Base-by-base conservation (phyloP, 23 red algal genomes). In the Cyanidioschyzon merolae region DNA sequence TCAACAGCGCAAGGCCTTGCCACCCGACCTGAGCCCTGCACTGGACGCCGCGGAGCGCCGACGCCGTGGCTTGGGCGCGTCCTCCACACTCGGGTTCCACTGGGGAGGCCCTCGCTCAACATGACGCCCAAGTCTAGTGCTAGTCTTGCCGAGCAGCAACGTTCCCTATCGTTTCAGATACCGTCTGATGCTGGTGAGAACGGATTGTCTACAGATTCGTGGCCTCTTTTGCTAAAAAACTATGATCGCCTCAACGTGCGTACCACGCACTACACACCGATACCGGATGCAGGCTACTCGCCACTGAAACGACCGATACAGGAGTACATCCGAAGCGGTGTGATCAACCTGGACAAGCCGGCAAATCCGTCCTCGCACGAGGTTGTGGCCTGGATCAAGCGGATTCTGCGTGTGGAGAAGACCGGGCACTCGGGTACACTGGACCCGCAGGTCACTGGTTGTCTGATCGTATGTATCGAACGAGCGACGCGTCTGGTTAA, bases 341-440 rank as follows among this genome's bases (percentile, higher is more conserved):
- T 97, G 34, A 97, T 97, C 78, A 91, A 90, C 77, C 80, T 97
- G 21, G 93, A 97, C 80, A 97, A 97, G 78, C 93, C 93, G 0
- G 84, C 83, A 1, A 97, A 97, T 41, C 93, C 93, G 32, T 90
- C 88, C 25, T 91, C 88, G 1, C 93, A 97, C 75, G 93, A 97
- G 63, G 93, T 97, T n/a, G 93, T 97, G 0, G 88, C 93, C 2
- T 97, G 93, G 93, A 86, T 97, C 59, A 97, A 97, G 68, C 74
- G 81, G 34, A 97, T 97, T n/a, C 82, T 97, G 26, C 80, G 83
- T 17, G 87, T 90, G 2, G 93, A 97, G 0, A 91, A 91, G 80
- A 97, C 93, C 38, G 93, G 93, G 45, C 93, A 97, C 68, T 90
- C 88, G 36, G 93, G 93, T 15, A 97, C 93, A 0, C 76, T 97